Evolutionary conservation across 441 rosid genomes (phyloP).

Genomic region (Erodium trifolium): DNA sequence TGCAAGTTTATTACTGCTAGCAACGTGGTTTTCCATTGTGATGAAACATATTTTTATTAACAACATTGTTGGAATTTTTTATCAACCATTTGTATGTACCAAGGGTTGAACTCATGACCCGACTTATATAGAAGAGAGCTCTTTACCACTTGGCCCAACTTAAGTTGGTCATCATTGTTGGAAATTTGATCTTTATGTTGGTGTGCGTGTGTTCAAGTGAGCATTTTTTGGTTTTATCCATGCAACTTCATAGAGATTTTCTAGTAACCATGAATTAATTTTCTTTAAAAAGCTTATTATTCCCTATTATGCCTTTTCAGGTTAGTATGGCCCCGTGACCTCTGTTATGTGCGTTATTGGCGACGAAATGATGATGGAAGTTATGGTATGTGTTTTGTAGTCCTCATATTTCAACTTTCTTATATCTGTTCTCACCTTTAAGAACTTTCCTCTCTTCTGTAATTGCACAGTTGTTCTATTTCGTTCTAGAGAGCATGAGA

Average conservation of each 20-base stretch:
- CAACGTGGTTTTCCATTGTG: neutral
- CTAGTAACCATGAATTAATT: neutral
- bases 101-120: no score
- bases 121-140: no score
- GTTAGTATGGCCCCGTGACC: conserved; percentile 98
- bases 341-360: conserved; percentile 98
- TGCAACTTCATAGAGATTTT: neutral
- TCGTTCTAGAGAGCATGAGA: conserved; percentile 95
- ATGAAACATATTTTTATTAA: neutral
- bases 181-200: neutral
- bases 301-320: conserved; percentile 32
- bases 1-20: neutral
- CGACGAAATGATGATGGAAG: conserved; percentile 96
- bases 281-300: neutral
- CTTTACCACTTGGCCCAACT: no score
- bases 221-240: neutral
- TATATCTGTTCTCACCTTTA: neutral
- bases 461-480: conserved; percentile 72
- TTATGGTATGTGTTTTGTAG: conserved; percentile 48
- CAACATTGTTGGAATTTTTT: neutral
- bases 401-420: conserved; percentile 14
- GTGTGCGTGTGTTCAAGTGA: neutral
- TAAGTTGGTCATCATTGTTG: neutral
- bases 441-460: neutral
- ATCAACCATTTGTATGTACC: no score